A percentile compares a stretch with the other conserved stretches of the same genome.
Conservation (phyloP, 1,284 basidiomycete species). For the Ustilago curta region DNA sequence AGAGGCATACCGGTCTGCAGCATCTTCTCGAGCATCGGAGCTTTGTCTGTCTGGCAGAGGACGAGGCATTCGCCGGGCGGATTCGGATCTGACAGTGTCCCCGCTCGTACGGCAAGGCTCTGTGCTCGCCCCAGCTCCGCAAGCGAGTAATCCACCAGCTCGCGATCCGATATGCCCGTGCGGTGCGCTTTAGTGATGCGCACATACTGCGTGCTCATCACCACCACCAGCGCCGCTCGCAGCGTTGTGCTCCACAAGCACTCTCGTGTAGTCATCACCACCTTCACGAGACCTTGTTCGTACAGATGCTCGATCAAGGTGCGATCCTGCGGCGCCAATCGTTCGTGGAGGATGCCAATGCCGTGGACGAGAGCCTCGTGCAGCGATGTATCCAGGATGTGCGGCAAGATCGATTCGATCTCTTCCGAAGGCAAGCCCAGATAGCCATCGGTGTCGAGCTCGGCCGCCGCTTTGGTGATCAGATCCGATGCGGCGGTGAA, state of each 20-base stretch:
- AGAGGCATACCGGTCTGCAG: conserved; percentile 87
- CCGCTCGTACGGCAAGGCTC: conserved; percentile 80
- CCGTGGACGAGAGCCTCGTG: conserved; percentile 86
- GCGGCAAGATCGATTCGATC: conserved; percentile 76
- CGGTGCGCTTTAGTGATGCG: conserved; percentile 68
- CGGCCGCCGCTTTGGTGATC: conserved; percentile 85
- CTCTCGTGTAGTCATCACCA: conserved; percentile 84
- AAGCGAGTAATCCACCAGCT: conserved; percentile 81
- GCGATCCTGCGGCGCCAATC: conserved; percentile 79
- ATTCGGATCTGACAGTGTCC: conserved; percentile 59
- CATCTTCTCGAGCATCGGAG: conserved; percentile 80
- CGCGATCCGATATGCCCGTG: conserved; percentile 72
- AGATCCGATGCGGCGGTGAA: conserved; percentile 82
- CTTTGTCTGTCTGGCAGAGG: conserved; percentile 89
- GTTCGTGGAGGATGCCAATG: conserved; percentile 86
- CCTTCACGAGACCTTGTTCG: conserved; percentile 81
- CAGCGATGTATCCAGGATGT: conserved; percentile 78
- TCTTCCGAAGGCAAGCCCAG: conserved; percentile 74
- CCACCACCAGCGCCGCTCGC: conserved; percentile 82
- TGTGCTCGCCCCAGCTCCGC: conserved; percentile 92
- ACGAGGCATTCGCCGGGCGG: conserved; percentile 74
- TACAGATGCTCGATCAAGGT: conserved; percentile 84
- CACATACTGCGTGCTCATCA: conserved; percentile 92
- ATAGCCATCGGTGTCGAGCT: conserved; percentile 78
- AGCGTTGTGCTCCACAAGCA: conserved; percentile 87